Base-by-base conservation (phyloP, 495 filamentous ascomycete species). In the Cercophora newfieldiana region DNA sequence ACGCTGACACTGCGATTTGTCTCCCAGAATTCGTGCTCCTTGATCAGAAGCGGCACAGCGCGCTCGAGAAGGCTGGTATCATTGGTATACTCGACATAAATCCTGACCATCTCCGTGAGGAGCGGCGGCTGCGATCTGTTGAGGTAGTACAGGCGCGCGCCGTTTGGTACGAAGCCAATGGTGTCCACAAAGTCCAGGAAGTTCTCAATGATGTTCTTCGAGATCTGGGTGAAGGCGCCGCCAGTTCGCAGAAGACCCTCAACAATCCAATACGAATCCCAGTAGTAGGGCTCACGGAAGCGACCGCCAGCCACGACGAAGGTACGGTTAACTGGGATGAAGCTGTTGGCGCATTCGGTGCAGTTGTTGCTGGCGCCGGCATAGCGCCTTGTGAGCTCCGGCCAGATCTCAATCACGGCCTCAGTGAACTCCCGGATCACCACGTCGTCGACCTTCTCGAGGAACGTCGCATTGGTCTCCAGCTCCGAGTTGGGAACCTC, bases 191-290 rank as follows among this genome's bases (percentile, higher is more conserved):
- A 76, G 53, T 84, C 81, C 12, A 83, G 69, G 62, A 83, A 84
- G 65, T 84, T 84, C 69, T 83, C 80, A 30, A 84, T 81, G 48
- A 78, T 84, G 71, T 84, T 81, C 58, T 74, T 77, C 19, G 81
- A 78, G 59, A 84, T 82, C 50, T 80, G 57, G 30, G 72, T 76
- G 63, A 82, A 84, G 47, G 77, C 71, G 28, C 81, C 81, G 19
- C 81, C 81, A 2, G 81, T 84, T 24, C 81, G 77, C 12, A 84
- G 68, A 25, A 84, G 72, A 14, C 81, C 81, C 69, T 84, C 81
- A 22, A 83, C 5, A 31, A 83, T 84, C 81, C 81, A 84, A 69
- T 78, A 84, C 59, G 80, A 81, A 67, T 84, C 81, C 81, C 81
- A 84, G 71, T 84, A 84, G 61, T 83, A 84, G 19, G 80, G 76